Percentiles rank a stretch among this genome's conserved stretches.
phyloP scores from a whole-genome alignment of 2,329 filamentous ascomycete species.

The Diaporthe sp. region DNA sequence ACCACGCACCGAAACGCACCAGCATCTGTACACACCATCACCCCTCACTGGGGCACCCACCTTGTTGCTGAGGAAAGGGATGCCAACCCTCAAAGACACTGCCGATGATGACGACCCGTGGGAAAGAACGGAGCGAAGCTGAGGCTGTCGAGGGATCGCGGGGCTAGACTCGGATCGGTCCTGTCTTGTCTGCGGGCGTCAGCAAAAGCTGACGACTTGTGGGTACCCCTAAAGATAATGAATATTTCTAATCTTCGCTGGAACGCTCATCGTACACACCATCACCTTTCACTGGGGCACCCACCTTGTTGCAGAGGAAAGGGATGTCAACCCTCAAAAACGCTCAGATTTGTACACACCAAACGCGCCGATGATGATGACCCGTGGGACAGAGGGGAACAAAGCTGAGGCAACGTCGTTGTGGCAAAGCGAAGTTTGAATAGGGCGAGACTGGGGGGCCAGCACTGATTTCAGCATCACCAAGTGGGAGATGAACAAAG shows the following conservation, averaged over 20 bases:
- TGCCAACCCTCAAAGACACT: neutral
- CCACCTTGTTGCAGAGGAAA: constrained; percentile 23
- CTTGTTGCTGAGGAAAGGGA: neutral
- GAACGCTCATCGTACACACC: neutral
- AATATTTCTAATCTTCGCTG: neutral
- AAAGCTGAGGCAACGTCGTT: constrained; percentile 24
- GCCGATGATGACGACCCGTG: neutral
- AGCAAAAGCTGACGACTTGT: constrained; percentile 1
- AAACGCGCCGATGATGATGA: constrained; percentile 12
- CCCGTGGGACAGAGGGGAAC: constrained; percentile 4
- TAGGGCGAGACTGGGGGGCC: neutral
- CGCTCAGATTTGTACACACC: neutral
- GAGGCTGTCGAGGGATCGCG: neutral
- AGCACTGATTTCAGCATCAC: constrained; percentile 11
- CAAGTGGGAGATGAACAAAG: constrained; percentile 16
- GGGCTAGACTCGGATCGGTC: neutral
- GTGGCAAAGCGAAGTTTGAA: neutral
- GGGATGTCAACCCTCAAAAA: neutral
- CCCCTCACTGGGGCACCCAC: neutral
- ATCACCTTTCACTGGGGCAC: neutral
- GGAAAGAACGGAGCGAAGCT: neutral
- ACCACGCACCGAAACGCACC: neutral
- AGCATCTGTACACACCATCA: neutral
- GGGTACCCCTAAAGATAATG: neutral
- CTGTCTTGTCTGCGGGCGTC: constrained; percentile 7